Base-by-base conservation (phyloP, 106 monocot genomes). In the Platanthera guangdongensis region DNA sequence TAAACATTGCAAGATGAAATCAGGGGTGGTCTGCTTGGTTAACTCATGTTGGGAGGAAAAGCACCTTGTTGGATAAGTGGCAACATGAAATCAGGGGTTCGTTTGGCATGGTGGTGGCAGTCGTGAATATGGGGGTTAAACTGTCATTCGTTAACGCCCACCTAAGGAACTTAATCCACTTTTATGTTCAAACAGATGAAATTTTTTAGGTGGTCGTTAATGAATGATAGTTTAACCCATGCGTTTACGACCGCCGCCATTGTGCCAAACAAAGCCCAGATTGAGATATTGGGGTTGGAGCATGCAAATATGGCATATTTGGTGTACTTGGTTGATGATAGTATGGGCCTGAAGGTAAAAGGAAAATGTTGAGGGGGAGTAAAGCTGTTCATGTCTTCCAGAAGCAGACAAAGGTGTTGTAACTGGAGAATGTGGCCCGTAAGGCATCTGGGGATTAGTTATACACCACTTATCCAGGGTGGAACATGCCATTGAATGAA, bases 391-490 rank as follows among this genome's bases (percentile, higher is more conserved):
- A 73, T 87, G 85, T 77, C 89, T 85, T 76, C 82, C 74, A 16
- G 72, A 45, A 81, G 81, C 84, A 81, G 88, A 81, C 54, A 85
- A 68, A 73, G 87, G 85, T 30, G 85, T 83, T 25, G 86, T 79
- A 45, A 87, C 89, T 51, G 91, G 94, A 65, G 87, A 94, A 83
- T 85, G 91, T 13, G 94, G 82, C 52, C 89, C 90, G 84, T 88
- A 94, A 25, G 87, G 85, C 60, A 84, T 83, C 28, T 91, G 87
- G 50, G 79, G 84, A 77, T 73, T 84, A 70, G 87, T 25, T 25
- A 25, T 25, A 25, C 25, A 25, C 86, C 25, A 84, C 89, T 78
- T 85, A 91, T 68, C 89, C 83, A 50, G 89, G 55, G 54, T 84
- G 85, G 75, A 87, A 85, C 80, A 91, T 78, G 47, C 83, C 90